Base-by-base conservation (phyloP, 768 basidiomycete genomes). In the Amanita polypyramis region DNA sequence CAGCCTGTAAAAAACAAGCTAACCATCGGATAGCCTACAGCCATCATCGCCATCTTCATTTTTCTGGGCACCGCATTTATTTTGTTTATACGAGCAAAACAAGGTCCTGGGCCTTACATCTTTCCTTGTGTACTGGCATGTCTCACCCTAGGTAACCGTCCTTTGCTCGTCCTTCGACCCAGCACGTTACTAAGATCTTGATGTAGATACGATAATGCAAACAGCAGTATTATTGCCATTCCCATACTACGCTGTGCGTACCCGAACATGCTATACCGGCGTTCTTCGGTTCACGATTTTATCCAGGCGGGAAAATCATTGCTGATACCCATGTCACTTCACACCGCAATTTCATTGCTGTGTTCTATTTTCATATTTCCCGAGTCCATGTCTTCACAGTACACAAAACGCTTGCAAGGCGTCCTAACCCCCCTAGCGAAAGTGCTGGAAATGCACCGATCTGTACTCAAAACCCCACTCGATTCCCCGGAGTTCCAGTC, bases 31-130 rank as follows among this genome's bases (percentile, higher is more conserved):
- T 52, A 80, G 70, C 82, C 85, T 0, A 70, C 75, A 1, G 62
- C 78, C 34, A 80, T 88, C 36, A 50, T 79, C 1, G 77, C 67
- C 2, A 62, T 79, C 21, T 88, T 84, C 54, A 63, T 89, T 6
- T 83, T 82, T 56, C 20, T 80, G 2, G 83, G 82, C 3, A 75
- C 69, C 47, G 64, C 65, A 0, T 63, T 77, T 50, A 71, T 85
- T 47, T 55, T 83, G 15, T 86, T 73, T 57, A 55, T 85, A 44
- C 80, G 72, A 56, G 78, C 77, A 1, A 66, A 75, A 19, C 56
- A 73, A 52, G 78, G 82, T 2, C 81, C 82, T 0, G 79, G 83
- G 1, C 83, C 82, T 0, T 80, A 79, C 55, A 58, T 74, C 0
- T 69, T 79, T 47, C 72, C 80, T 0, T 65, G 62, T 17, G 59